Conservation (phyloP, 768 basidiomycete species). For the Suillus discolor region DNA sequence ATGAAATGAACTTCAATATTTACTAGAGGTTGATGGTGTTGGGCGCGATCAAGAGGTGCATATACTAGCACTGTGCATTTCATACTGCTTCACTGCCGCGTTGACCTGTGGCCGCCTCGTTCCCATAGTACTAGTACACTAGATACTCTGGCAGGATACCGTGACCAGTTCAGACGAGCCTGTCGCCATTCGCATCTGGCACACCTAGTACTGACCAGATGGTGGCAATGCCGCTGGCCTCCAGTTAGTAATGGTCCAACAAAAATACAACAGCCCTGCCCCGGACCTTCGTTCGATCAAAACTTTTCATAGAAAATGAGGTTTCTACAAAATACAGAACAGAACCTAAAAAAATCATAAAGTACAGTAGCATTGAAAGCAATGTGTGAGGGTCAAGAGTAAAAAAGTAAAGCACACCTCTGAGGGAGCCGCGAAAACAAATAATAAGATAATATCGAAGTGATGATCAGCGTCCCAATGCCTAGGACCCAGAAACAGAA, state of each 20-base stretch:
- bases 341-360: neutral
- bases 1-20: too few species aligned
- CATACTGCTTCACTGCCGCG: too few species aligned
- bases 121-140: too few species aligned
- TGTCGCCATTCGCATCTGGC: too few species aligned
- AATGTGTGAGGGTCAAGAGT: neutral
- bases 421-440: conserved; percentile 4
- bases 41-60: too few species aligned
- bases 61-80: too few species aligned
- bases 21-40: too few species aligned
- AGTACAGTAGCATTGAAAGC: neutral
- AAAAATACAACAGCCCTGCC: neutral
- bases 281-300: neutral
- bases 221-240: too few species aligned
- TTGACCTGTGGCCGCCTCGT: too few species aligned
- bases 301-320: conserved; percentile 13
- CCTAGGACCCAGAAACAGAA: conserved; percentile 21
- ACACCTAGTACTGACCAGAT: too few species aligned
- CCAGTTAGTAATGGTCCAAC: neutral
- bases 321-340: conserved; percentile 34
- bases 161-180: too few species aligned
- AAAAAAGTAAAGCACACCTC: conserved; percentile 4
- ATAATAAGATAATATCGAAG: conserved; percentile 26
- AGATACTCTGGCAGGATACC: too few species aligned
- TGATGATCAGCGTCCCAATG: conserved; percentile 26